Evolutionary conservation across 2,329 filamentous ascomycete genomes (phyloP).

Genomic region (Diplodia corticola): DNA sequence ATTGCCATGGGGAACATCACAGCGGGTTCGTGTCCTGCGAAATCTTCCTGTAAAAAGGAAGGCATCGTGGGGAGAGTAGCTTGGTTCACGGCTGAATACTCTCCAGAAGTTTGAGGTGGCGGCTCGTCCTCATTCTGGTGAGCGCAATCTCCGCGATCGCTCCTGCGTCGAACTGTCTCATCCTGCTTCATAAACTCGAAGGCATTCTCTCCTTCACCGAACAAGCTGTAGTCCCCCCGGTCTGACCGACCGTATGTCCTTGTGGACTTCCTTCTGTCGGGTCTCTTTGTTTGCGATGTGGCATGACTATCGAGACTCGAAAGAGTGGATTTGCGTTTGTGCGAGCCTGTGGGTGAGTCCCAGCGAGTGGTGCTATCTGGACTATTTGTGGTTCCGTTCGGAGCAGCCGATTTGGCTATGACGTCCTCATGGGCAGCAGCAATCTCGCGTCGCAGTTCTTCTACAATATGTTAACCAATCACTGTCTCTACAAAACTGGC

Average conservation of each 20-base stretch:
- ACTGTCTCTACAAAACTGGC: not conserved
- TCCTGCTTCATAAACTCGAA: conserved; percentile 2
- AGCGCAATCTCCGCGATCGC: not conserved
- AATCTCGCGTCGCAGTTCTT: not conserved
- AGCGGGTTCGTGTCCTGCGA: conserved; percentile 42
- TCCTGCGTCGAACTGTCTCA: not conserved
- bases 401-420: not conserved
- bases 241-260: conserved; percentile 7
- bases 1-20: conserved; percentile 38
- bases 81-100: not conserved
- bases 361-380: not conserved
- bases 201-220: not conserved
- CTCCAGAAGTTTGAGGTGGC: not conserved
- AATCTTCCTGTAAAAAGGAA: conserved; percentile 35
- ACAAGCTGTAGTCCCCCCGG: not conserved
- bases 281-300: not conserved
- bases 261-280: not conserved
- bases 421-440: conserved; percentile 15
- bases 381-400: not conserved
- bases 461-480: not conserved
- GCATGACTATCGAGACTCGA: not conserved
- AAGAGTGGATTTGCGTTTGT: not conserved
- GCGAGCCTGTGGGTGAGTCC: not conserved
- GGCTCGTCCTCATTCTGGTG: not conserved
- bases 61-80: not conserved